These are phyloP conservation scores for Leccinellum rugosiceps DNA, from an alignment of 768 basidiomycete species.

Conservation along the genomic window DNA sequence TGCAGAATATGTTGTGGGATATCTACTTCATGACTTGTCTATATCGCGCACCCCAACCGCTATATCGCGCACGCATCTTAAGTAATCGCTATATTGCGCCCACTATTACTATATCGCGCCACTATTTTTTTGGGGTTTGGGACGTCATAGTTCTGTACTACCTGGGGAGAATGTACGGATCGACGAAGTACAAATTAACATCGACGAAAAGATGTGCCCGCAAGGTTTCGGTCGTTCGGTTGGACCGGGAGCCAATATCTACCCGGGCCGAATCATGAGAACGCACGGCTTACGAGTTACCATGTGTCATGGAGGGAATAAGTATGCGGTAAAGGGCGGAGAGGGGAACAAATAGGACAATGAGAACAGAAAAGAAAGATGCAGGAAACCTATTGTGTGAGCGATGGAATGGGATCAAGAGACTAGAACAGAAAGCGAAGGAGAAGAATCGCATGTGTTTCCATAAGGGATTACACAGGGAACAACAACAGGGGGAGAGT, in stretches of 20 bases:
- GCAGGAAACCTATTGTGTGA: background rate
- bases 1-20: no score
- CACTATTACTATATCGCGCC: no score
- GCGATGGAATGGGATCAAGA: background rate
- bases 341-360: background rate
- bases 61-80: no score
- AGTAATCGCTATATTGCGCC: no score
- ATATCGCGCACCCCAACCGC: no score
- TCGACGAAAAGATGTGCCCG: background rate
- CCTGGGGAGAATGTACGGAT: background rate
- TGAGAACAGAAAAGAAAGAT: background rate
- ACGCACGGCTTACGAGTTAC: slow-evolving; percentile 4
- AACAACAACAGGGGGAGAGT: slow-evolving; percentile 4
- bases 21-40: no score
- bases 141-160: no score
- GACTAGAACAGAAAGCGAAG: background rate
- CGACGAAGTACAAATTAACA: background rate
- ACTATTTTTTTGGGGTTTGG: no score
- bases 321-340: slow-evolving; percentile 6
- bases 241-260: background rate
- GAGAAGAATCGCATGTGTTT: slow-evolving; percentile 3
- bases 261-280: background rate
- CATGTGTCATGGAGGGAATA: background rate
- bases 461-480: background rate
- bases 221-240: background rate